Evolutionary conservation across 176 grass and related monocot species (phyloP), one percentile per base, ranked within the genome.

Genomic region (Cymbopogon citratus): DNA sequence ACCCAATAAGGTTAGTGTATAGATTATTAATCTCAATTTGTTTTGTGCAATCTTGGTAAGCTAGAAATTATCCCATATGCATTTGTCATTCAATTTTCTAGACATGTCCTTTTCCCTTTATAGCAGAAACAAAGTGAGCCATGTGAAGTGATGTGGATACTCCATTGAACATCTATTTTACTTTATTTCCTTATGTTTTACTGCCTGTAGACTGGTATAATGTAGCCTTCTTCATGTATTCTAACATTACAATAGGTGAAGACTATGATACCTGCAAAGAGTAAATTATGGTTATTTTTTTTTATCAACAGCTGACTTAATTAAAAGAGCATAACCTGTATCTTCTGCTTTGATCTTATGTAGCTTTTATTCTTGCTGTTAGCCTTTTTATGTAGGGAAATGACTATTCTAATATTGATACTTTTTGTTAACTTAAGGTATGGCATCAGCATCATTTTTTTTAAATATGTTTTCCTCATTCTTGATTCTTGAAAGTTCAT

Each of bases 1-100:
- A 63, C 86, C 95, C 3, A 86, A 93, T 36, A 98, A 98, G 92
- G 95, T 98, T 38, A 57, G 71, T 63, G 63, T 74, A 83, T 85
- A 25, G 62, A 68, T 76, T 71, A 66, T 45, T 84, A 12, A 23
- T 14, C 26, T 39, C 33, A 40, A 60, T 45, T 49, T 82, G 7
- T 70, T 11, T 85, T 12, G 0, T 60, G 56, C 54, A 24, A 44
- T 31, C 29, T 56, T 67, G 16, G 7, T 14, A 12, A 54, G 41
- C 40, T 59, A 56, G 46, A 43, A 44, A 76, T 39, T n/a, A 63
- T 39, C 36, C 34, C 28, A 71, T n/a, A 28, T 35, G 59, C 40
- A 34, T 33, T 33, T 77, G 12, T 27, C 52, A 87, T 82, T 76
- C 16, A 62, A 46, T 31, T 45, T 34, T 69, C 33, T 78, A 77